Base-by-base conservation (phyloP, 108 stramenopile species). In the Epithemia pelagica region DNA sequence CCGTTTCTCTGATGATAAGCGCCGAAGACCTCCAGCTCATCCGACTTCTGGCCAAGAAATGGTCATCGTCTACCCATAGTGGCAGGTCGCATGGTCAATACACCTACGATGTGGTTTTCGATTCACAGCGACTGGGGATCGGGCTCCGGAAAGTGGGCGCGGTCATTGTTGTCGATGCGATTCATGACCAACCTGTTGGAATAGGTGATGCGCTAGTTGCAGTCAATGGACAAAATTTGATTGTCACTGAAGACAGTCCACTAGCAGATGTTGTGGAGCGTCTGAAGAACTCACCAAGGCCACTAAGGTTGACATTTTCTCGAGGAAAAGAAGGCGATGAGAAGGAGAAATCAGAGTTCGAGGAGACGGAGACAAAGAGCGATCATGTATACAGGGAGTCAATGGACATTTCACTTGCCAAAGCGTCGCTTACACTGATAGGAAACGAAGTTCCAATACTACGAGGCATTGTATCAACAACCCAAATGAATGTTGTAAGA, bases 11-110 rank as follows among this genome's bases (percentile, higher is more conserved):
- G 2, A 77, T 80, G 59, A 30, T 89, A 2, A 85, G 83, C 67
- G 83, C 84, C 52, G 77, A 84, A 37, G 88, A 89, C 68, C 69
- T 89, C 15, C 56, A 70, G 19, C 77, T 89, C 1, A 71, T 89
- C 32, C 75, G 81, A 56, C 61, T 67, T 22, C 76, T 88, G 52
- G 31, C 77, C 2, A 58, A 68, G 8, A 55, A 79, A 57, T 80
- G 81, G 78, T 70, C 75, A 26, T 68, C 73, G 32, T 54, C 54
- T 32, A n/a, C 61, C 33, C 46, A 18, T 33, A 70, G 26, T 22
- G 32, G 62, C 8, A 61, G 26, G 32, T 46, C 70, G 2, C 29
- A 52, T 1, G 15, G 18, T 2, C 5, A 27, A 8, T 20, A 54
- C 21, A 59, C 33, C 52, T 81, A 74, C 62, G 72, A 80, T 26